These are phyloP conservation scores for Protomyces gravidus DNA, from an alignment of 1,139 yeast genomes.

Conservation along the genomic window DNA sequence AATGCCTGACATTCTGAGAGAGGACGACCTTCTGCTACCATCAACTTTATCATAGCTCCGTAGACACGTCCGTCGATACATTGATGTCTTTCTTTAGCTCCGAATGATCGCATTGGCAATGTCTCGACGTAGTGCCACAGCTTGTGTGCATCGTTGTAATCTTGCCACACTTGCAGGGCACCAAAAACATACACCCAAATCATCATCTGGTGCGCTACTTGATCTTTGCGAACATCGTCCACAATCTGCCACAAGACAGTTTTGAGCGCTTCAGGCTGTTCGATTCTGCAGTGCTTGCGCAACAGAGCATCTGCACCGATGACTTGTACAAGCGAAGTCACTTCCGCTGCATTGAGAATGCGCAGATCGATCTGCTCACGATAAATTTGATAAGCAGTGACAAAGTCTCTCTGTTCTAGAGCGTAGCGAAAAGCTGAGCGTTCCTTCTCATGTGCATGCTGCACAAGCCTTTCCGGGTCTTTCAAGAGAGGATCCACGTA, in stretches of 20 bases:
- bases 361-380: constrained; percentile 8
- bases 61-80: constrained; percentile 17
- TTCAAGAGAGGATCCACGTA: background rate
- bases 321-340: constrained; percentile 22
- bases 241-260: constrained; percentile 19
- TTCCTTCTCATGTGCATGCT: constrained; percentile 19
- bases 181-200: constrained; percentile 16
- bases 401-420: constrained; percentile 3
- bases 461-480: constrained; percentile 14
- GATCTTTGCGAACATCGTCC: constrained; percentile 10
- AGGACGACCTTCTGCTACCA: constrained; percentile 1
- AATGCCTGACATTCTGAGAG: background rate
- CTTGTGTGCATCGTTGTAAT: constrained; percentile 4
- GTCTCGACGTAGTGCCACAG: constrained; percentile 5
- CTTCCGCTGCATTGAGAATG: constrained; percentile 14
- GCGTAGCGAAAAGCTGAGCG: constrained; percentile 17
- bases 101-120: constrained; percentile 9
- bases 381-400: constrained; percentile 17
- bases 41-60: constrained; percentile 9
- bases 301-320: constrained; percentile 22
- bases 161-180: constrained; percentile 7
- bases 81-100: constrained; percentile 2
- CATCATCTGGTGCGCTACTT: constrained; percentile 14
- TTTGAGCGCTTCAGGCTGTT: constrained; percentile 19
- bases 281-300: constrained; percentile 8